These are phyloP conservation scores for Cucurbita moschata DNA, from an alignment of 306 rosid species.

Conservation along the genomic window DNA sequence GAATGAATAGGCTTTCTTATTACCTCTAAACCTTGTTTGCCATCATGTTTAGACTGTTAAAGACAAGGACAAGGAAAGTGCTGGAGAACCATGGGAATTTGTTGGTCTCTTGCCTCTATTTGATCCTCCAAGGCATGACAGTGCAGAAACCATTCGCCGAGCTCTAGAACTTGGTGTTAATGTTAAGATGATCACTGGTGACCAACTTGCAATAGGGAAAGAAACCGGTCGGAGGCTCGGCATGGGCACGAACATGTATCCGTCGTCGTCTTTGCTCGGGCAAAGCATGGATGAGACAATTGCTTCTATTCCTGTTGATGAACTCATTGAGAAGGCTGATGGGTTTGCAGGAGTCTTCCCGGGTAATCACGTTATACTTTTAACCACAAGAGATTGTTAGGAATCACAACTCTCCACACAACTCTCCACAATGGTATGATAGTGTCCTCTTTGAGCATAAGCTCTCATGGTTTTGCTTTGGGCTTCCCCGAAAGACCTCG, in stretches of 20 bases:
- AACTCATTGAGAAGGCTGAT: conserved; percentile 88
- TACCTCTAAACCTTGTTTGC: not conserved
- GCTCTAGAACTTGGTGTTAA: conserved; percentile 91
- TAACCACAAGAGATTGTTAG: not conserved
- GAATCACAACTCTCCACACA: too few species aligned
- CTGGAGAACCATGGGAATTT: conserved; percentile 70
- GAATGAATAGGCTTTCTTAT: not conserved
- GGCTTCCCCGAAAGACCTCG: too few species aligned
- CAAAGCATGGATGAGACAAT: conserved; percentile 43
- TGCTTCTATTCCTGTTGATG: conserved; percentile 64
- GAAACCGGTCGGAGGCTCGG: conserved; percentile 96
- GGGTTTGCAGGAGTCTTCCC: conserved; percentile 97
- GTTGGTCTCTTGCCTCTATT: conserved; percentile 80
- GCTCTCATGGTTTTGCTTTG: too few species aligned
- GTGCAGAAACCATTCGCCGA: conserved; percentile 85
- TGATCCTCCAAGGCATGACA: conserved; percentile 96
- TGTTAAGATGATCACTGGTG: conserved; percentile 97
- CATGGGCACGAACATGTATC: conserved; percentile 97
- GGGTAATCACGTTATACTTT: conserved; percentile 27
- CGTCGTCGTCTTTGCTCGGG: conserved; percentile 76
- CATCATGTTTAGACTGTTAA: conserved; percentile 34
- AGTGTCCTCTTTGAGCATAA: too few species aligned
- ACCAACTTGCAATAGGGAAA: conserved; percentile 91
- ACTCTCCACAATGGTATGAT: too few species aligned
- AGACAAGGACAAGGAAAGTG: conserved; percentile 61